phyloP scores from a whole-genome alignment of 164 flowering plant genomes.

The Chloranthus sessilifolius region DNA sequence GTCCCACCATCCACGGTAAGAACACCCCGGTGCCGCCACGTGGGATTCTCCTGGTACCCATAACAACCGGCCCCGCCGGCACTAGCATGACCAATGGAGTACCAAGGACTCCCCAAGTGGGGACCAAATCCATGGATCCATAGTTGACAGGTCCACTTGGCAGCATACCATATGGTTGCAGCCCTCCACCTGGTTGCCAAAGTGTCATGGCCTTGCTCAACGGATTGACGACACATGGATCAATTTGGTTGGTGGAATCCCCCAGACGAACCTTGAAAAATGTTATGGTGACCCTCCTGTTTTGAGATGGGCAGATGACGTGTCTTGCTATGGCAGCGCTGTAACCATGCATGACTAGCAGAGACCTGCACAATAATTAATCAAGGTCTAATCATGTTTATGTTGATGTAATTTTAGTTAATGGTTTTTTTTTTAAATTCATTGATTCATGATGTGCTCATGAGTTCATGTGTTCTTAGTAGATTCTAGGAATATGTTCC shows the following conservation, averaged over 20 bases:
- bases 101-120: slow-evolving; percentile 59
- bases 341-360: slow-evolving; percentile 85
- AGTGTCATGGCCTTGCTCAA: slow-evolving; percentile 44
- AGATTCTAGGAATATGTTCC: no score
- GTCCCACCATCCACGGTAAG: slow-evolving; percentile 62
- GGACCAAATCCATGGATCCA: slow-evolving; percentile 36
- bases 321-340: slow-evolving; percentile 86
- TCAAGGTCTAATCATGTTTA: no score
- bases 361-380: slow-evolving; percentile 88
- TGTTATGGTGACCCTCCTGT: slow-evolving; percentile 68
- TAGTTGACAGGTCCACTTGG: slow-evolving; percentile 35
- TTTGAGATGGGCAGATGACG: slow-evolving; percentile 71
- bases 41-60: slow-evolving; percentile 32
- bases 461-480: no score
- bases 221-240: slow-evolving; percentile 30
- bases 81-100: slow-evolving; percentile 59
- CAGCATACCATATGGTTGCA: slow-evolving; percentile 30
- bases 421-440: no score
- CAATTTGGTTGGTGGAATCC: slow-evolving; percentile 30
- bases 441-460: no score
- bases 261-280: slow-evolving; percentile 63
- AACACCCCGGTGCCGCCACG: slow-evolving; percentile 86
- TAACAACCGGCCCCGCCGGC: slow-evolving; percentile 43
- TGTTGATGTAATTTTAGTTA: no score
- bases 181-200: slow-evolving; percentile 46